phyloP scores from a whole-genome alignment of 176 grass and related monocot species.

The Bromus sterilis region DNA sequence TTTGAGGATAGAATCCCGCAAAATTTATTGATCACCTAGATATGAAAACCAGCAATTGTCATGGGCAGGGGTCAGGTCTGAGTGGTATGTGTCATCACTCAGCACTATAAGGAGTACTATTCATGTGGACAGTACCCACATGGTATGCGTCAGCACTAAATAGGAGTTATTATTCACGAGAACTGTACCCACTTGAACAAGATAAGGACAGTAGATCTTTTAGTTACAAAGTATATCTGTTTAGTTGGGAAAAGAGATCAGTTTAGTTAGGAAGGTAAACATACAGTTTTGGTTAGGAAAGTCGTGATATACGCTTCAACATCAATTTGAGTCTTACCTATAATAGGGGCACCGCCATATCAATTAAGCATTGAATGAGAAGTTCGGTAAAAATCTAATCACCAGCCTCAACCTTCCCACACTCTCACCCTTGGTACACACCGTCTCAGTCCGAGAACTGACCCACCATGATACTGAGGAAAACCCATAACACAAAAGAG shows the following conservation, averaged over 20 bases:
- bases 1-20: neutral
- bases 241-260: neutral
- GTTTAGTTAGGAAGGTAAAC: neutral
- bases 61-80: neutral
- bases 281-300: neutral
- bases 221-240: neutral
- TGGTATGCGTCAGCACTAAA: neutral
- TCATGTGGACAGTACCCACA: neutral
- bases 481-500: neutral
- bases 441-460: neutral
- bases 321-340: neutral
- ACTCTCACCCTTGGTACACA: neutral
- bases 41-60: neutral
- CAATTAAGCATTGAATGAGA: neutral
- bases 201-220: neutral
- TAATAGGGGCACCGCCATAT: neutral
- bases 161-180: neutral
- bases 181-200: neutral
- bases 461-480: neutral
- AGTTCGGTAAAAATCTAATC: neutral
- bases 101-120: neutral
- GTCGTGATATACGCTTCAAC: neutral
- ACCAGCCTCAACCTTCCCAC: neutral
- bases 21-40: neutral
- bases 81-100: neutral